Evolutionary conservation across 2,329 filamentous ascomycete genomes (phyloP).

Genomic region (Neocatenulostroma microsporum): DNA sequence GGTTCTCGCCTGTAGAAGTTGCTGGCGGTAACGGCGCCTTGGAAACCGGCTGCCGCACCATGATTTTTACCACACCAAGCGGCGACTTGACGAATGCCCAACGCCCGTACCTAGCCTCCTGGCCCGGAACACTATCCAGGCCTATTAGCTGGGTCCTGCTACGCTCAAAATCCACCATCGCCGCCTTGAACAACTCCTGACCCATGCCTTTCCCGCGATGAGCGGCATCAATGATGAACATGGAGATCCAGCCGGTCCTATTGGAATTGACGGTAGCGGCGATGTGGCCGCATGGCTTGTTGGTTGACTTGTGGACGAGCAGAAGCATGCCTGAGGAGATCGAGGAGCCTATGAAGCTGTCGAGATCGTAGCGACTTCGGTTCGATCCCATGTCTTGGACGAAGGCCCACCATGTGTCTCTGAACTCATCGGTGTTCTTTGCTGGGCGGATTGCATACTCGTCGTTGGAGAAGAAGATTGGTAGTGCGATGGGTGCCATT

Average conservation of each 20-base stretch:
- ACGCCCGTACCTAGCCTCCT: constrained; percentile 29
- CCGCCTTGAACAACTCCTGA: constrained; percentile 24
- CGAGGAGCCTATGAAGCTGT: constrained; percentile 26
- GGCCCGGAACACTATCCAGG: constrained; percentile 31
- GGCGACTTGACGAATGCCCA: constrained; percentile 26
- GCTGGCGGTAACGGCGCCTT: constrained; percentile 7
- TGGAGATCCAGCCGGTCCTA: constrained; percentile 33
- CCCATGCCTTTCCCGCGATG: constrained; percentile 30
- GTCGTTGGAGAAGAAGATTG: constrained; percentile 8
- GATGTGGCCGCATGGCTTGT: constrained; percentile 28
- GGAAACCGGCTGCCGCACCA: constrained; percentile 19
- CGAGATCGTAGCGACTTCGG: constrained; percentile 26
- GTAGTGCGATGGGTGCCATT: no score
- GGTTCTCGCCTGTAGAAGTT: neutral
- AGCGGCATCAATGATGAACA: constrained; percentile 29
- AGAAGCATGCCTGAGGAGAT: constrained; percentile 27
- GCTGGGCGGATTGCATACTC: constrained; percentile 15
- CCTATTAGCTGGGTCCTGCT: constrained; percentile 23
- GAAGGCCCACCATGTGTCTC: constrained; percentile 29
- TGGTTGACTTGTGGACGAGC: constrained; percentile 18
- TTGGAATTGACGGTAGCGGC: constrained; percentile 29
- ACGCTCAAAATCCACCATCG: constrained; percentile 19
- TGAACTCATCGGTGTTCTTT: constrained; percentile 11
- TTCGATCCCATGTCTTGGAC: constrained; percentile 32
- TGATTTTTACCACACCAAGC: constrained; percentile 23